phyloP scores from a whole-genome alignment of 108 stramenopile genomes.

The Nitzschia putrida region DNA sequence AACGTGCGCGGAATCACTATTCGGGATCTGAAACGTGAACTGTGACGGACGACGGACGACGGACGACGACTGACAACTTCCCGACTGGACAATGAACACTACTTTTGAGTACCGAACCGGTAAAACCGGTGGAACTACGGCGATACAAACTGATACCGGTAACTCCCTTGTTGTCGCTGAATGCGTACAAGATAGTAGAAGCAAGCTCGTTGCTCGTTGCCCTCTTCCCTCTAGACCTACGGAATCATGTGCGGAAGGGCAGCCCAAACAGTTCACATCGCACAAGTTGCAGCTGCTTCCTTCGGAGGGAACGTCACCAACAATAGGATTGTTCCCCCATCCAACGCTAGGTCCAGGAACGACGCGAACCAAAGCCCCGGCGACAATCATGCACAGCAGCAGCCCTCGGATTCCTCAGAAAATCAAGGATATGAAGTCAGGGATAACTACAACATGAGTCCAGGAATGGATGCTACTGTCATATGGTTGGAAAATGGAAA shows the following conservation, averaged over 20 bases:
- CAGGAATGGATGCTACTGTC: constrained; percentile 53
- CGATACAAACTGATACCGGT: too few relatives aligned
- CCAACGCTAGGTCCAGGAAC: neutral
- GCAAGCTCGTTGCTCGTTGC: too few relatives aligned
- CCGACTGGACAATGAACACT: too few relatives aligned
- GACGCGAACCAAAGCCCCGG: neutral
- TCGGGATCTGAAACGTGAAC: too few relatives aligned
- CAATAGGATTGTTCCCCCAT: neutral
- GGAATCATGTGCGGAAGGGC: constrained; percentile 38
- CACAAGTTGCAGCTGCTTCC: constrained; percentile 4
- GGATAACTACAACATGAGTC: constrained; percentile 60
- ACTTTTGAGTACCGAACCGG: too few relatives aligned
- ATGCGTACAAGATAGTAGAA: too few relatives aligned
- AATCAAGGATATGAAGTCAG: neutral
- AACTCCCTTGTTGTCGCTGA: too few relatives aligned
- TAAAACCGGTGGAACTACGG: too few relatives aligned
- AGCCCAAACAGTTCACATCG: constrained; percentile 28
- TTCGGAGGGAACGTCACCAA: constrained; percentile 8
- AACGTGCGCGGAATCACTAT: too few relatives aligned
- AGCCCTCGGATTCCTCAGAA: neutral
- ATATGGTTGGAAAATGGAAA: constrained; percentile 31
- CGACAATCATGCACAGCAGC: neutral
- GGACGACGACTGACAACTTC: too few relatives aligned
- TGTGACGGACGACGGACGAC: too few relatives aligned
- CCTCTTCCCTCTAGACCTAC: neutral